Evolutionary conservation across 768 basidiomycete genomes (phyloP).

Genomic region (Rhodosporidiobolus odoratus): DNA sequence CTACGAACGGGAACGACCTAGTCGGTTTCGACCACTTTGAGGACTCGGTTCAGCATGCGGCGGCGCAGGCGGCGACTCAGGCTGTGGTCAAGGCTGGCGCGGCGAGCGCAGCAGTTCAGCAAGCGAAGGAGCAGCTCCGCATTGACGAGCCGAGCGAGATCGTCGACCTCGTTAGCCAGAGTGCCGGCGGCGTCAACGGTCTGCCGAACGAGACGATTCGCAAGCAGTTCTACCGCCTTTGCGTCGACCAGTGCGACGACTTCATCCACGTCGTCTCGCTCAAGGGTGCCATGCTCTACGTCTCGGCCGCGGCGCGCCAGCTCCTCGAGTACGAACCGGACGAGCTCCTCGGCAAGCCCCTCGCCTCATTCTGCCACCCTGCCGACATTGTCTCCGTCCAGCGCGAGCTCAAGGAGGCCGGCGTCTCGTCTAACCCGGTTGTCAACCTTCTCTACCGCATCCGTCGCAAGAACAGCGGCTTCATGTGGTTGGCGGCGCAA

Average conservation of each 20-base stretch:
- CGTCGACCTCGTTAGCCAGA: constrained; percentile 23
- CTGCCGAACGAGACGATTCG: constrained; percentile 43
- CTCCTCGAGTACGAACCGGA: constrained; percentile 81
- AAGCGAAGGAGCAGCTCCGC: constrained; percentile 10
- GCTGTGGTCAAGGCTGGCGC: constrained; percentile 37
- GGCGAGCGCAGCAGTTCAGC: background rate
- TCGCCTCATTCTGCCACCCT: constrained; percentile 78
- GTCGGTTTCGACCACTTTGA: constrained; percentile 13
- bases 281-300: constrained; percentile 87
- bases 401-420: constrained; percentile 69
- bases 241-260: constrained; percentile 55
- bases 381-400: constrained; percentile 85
- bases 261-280: constrained; percentile 86
- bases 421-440: constrained; percentile 39
- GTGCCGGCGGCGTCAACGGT: constrained; percentile 38
- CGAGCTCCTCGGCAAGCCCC: constrained; percentile 70
- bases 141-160: constrained; percentile 17
- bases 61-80: constrained; percentile 13
- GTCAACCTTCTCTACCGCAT: constrained; percentile 85
- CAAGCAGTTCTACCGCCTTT: constrained; percentile 48
- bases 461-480: constrained; percentile 59
- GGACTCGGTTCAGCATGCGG: constrained; percentile 3
- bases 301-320: constrained; percentile 69
- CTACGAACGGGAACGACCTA: constrained; percentile 5
- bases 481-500: constrained; percentile 86